These are phyloP conservation scores for Miscanthus lutarioriparius DNA, from an alignment of 176 grass and related monocot species.

Conservation along the genomic window DNA sequence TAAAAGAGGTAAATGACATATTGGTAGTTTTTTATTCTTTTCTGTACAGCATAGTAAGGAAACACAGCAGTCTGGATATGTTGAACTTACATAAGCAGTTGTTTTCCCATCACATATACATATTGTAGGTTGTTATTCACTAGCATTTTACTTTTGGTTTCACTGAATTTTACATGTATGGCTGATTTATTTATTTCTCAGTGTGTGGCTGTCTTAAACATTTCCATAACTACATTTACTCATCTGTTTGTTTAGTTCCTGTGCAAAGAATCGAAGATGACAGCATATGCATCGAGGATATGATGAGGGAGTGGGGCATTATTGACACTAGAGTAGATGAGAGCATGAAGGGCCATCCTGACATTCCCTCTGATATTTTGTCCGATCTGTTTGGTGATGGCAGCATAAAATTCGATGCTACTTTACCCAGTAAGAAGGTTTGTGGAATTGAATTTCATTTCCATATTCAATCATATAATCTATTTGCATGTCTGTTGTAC, in stretches of 20 bases:
- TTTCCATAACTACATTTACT: constrained; percentile 15
- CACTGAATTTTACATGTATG: not conserved
- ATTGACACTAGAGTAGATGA: constrained; percentile 42
- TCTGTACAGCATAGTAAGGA: not conserved
- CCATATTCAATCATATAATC: not conserved
- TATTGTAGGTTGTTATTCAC: not conserved
- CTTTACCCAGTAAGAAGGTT: constrained; percentile 77
- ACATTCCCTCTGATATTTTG: constrained; percentile 38
- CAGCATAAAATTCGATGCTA: constrained; percentile 39
- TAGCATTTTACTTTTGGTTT: constrained; percentile 6
- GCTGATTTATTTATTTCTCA: not conserved
- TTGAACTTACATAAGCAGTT: constrained; percentile 21
- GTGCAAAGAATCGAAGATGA: constrained; percentile 76
- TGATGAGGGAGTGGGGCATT: constrained; percentile 56
- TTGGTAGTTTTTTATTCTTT: not conserved
- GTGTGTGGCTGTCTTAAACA: not conserved
- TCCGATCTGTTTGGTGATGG: constrained; percentile 38
- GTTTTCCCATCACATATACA: not conserved
- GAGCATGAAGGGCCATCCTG: constrained; percentile 28
- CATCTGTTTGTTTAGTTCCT: constrained; percentile 49
- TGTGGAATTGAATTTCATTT: constrained; percentile 28
- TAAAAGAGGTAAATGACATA: constrained; percentile 59
- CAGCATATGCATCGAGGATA: constrained; percentile 78
- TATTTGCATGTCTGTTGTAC: constrained; percentile 22
- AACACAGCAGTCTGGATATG: not conserved